These are phyloP conservation scores for Coemansia sp. DNA, from an alignment of 192 early-diverging fungal species.

Conservation along the genomic window DNA sequence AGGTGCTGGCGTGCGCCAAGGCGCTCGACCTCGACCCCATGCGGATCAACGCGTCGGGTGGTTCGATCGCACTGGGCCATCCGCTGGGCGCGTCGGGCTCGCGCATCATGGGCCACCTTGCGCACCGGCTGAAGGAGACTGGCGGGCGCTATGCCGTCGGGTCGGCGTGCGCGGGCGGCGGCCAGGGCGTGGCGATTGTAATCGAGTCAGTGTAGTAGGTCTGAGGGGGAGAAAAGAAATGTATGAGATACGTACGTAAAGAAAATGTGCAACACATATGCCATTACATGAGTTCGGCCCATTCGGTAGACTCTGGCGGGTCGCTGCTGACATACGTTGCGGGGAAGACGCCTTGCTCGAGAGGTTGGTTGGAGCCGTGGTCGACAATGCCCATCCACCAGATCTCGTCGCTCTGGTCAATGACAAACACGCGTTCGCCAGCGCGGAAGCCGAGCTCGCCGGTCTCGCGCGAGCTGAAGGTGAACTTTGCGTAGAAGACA, in stretches of 20 bases:
- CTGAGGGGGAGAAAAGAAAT: background rate
- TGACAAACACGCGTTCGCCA: slow-evolving; percentile 66
- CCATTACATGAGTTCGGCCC: slow-evolving; percentile 45
- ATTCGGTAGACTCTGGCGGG: slow-evolving; percentile 44
- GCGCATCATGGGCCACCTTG: slow-evolving; percentile 86
- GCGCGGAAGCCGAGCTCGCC: slow-evolving; percentile 67
- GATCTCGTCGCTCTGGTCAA: slow-evolving; percentile 70
- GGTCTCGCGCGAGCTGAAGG: slow-evolving; percentile 65
- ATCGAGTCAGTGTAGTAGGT: slow-evolving; percentile 50
- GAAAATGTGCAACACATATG: background rate
- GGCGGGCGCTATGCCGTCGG: slow-evolving; percentile 83
- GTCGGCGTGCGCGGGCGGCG: slow-evolving; percentile 95
- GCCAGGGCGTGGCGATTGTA: slow-evolving; percentile 74
- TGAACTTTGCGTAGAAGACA: slow-evolving; percentile 66
- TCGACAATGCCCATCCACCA: slow-evolving; percentile 78
- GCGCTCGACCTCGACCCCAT: slow-evolving; percentile 74
- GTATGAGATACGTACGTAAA: background rate
- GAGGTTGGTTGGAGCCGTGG: slow-evolving; percentile 53
- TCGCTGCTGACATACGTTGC: slow-evolving; percentile 62
- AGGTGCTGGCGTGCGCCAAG: slow-evolving; percentile 84
- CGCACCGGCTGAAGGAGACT: slow-evolving; percentile 76
- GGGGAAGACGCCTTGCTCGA: slow-evolving; percentile 70
- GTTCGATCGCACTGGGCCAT: slow-evolving; percentile 91
- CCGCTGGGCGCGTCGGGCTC: slow-evolving; percentile 94
- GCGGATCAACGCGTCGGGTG: slow-evolving; percentile 83